Evolutionary conservation across 371 early-diverging fungal species (phyloP), one percentile per base, ranked within the genome.

Genomic region (Mycotypha africana): DNA sequence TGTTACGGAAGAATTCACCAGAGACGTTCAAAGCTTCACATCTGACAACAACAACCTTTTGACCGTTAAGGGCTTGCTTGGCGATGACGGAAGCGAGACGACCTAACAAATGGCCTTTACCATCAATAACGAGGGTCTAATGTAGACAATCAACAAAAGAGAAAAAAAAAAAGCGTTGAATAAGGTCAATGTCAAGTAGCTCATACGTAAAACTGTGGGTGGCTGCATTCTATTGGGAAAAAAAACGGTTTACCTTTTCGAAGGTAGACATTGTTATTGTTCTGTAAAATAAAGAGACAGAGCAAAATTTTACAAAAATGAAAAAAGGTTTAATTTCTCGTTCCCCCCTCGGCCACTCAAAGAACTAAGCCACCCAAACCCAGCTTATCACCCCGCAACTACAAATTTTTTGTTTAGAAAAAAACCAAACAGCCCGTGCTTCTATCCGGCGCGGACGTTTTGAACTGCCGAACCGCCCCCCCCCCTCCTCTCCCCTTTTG

Each of bases 1-100:
- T 98, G 93, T 95, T 94, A 66, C 99, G 86, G 85, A 97, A 95
- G 85, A 98, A 95, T 56, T 96, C 89, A 54, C 99, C 99, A 58
- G 97, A 88, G 53, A 99, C 89, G 76, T 97, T 92, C 74, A 95
- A 78, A 65, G 93, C 95, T 86, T 99, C 99, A 75, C 93, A 89
- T 66, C 97, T 89, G 59, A 99, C 94, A 63, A 99, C 87, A 58
- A 92, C 94, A 52, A 99, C 88, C 73, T 85, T 89, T 81, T 98
- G 94, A 62, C 99, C 99, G 72, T 88, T 88, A 51, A 99, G 87
- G 59, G 95, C 82, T 79, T 96, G 90, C 90, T 99, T 99, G 70
- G 99, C 92, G 61, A 99, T 89, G 62, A 92, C 91, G 51, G 98
- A 88, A 58, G 99, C 95, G 47, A 99, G 86, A 70, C 99, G 99